These are phyloP conservation scores for Conringia planisiliqua DNA, from an alignment of 345 rosid genomes.

Conservation along the genomic window DNA sequence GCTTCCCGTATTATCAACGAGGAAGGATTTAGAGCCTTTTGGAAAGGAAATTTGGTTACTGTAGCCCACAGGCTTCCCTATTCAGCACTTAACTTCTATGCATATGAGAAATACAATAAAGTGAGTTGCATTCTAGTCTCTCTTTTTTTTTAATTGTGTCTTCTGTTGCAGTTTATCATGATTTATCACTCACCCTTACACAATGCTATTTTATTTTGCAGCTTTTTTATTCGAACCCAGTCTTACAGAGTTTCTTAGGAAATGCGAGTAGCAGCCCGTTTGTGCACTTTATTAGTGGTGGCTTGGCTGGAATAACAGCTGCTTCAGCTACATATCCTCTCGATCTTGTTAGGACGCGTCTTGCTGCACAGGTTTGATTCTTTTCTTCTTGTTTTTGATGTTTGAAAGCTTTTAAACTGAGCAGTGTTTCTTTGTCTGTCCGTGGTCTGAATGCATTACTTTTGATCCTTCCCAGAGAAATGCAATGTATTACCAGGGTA, in stretches of 20 bases:
- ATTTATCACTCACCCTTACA: background rate
- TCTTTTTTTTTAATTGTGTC: background rate
- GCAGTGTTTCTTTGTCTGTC: constrained; percentile 4
- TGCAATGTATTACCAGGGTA: constrained; percentile 74
- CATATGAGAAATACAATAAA: constrained; percentile 70
- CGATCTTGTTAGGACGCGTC: constrained; percentile 97
- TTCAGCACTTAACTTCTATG: constrained; percentile 72
- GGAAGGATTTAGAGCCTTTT: constrained; percentile 93
- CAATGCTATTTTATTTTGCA: constrained; percentile 30
- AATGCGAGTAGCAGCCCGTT: constrained; percentile 36
- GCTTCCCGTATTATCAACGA: constrained; percentile 77
- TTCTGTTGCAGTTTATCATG: background rate
- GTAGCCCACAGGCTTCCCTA: constrained; percentile 93
- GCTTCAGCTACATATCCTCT: constrained; percentile 87
- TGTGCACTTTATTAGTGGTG: constrained; percentile 82
- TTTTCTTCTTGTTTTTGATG: background rate
- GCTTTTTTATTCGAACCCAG: constrained; percentile 53
- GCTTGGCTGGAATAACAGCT: constrained; percentile 93
- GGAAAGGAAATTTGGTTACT: constrained; percentile 95
- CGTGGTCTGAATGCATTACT: background rate
- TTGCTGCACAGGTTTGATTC: constrained; percentile 77
- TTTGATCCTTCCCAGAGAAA: constrained; percentile 54
- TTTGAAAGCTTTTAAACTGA: background rate
- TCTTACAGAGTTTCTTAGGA: constrained; percentile 37
- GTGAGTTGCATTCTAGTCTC: constrained; percentile 37